Conservation (phyloP, 108 stramenopile genomes). For the Fragilariopsis cylindrus region DNA sequence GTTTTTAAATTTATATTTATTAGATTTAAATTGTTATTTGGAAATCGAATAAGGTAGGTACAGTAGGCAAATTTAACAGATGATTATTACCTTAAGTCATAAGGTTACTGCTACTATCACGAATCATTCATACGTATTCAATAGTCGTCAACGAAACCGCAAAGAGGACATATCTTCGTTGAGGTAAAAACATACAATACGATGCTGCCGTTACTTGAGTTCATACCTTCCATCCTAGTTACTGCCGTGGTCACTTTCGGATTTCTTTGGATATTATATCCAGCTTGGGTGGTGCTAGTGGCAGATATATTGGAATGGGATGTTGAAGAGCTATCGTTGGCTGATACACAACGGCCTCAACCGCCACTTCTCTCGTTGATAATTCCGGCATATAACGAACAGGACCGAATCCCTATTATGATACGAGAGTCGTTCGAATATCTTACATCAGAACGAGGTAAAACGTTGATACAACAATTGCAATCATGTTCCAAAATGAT, state of each 20-base stretch:
- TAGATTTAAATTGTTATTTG: too few relatives aligned
- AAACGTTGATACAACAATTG: constrained; percentile 12
- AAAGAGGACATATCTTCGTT: too few relatives aligned
- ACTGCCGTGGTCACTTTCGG: constrained; percentile 15
- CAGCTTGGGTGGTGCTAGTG: constrained; percentile 18
- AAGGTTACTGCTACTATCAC: too few relatives aligned
- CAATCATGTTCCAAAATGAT: constrained; percentile 1
- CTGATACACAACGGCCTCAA: neutral
- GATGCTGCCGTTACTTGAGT: neutral
- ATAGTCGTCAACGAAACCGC: too few relatives aligned
- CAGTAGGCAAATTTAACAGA: too few relatives aligned
- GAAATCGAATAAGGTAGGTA: too few relatives aligned
- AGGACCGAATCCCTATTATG: constrained; percentile 86
- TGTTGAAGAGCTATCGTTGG: constrained; percentile 6
- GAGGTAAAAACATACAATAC: neutral
- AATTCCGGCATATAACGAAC: constrained; percentile 96
- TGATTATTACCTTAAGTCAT: too few relatives aligned
- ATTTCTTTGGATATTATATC: constrained; percentile 24
- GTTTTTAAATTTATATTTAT: too few relatives aligned
- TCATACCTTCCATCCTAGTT: neutral
- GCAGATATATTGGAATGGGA: constrained; percentile 24
- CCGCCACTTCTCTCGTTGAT: constrained; percentile 69
- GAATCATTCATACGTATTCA: too few relatives aligned
- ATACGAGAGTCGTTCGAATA: constrained; percentile 72
- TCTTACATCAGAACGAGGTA: constrained; percentile 36